phyloP scores from a whole-genome alignment of 2,329 filamentous ascomycete species.

The Colletotrichum camelliae region DNA sequence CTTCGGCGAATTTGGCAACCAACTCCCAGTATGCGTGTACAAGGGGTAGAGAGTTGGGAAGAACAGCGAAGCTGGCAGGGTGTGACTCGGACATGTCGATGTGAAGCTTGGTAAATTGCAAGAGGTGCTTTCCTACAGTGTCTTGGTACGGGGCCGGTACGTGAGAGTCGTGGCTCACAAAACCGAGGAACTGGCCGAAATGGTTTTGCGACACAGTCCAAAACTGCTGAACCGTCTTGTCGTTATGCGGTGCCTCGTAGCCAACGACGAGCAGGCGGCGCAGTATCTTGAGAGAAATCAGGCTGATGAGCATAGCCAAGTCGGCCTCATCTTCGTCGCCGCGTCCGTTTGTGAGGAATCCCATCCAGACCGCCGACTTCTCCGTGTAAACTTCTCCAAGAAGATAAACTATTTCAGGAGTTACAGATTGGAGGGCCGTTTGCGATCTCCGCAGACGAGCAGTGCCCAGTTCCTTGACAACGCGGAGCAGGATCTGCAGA shows the following conservation, averaged over 20 bases:
- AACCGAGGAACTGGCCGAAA: conserved; percentile 75
- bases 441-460: conserved; percentile 78
- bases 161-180: conserved; percentile 62
- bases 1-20: conserved; percentile 76
- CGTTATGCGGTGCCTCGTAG: conserved; percentile 84
- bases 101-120: conserved; percentile 92
- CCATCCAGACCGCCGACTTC: conserved; percentile 73
- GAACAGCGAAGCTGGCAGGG: conserved; percentile 80
- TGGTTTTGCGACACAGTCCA: conserved; percentile 82
- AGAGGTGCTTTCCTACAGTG: conserved; percentile 80
- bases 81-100: conserved; percentile 82
- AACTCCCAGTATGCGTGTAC: conserved; percentile 86
- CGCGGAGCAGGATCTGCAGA: conserved; percentile 79
- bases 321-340: conserved; percentile 65
- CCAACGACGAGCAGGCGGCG: conserved; percentile 80
- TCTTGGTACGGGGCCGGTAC: conserved; percentile 60
- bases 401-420: conserved; percentile 84
- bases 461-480: conserved; percentile 89
- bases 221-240: conserved; percentile 76
- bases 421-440: conserved; percentile 75
- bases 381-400: conserved; percentile 79
- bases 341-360: conserved; percentile 60
- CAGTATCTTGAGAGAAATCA: conserved; percentile 80
- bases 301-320: conserved; percentile 75
- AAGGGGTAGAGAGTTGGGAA: conserved; percentile 80